These are phyloP conservation scores for Quercus cerris DNA, from an alignment of 306 rosid genomes.

Conservation along the genomic window DNA sequence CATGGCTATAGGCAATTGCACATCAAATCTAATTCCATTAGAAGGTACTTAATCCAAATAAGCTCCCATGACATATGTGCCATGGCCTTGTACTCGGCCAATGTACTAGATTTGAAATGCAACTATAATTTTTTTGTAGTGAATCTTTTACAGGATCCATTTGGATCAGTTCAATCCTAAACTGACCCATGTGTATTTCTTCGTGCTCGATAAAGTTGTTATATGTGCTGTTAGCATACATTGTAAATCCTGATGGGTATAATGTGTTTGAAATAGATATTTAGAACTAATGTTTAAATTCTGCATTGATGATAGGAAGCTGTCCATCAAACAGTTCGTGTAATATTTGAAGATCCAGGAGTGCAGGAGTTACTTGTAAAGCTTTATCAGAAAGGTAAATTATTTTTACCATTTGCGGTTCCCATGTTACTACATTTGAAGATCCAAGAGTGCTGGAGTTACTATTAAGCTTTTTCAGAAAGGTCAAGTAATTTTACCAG, in stretches of 20 bases:
- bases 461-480: constrained; percentile 77
- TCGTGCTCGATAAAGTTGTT: not conserved
- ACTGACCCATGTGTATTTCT: not conserved
- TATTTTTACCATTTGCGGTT: not conserved
- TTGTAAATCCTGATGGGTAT: constrained; percentile 15
- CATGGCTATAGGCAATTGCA: no score
- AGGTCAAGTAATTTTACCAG: constrained; percentile 23
- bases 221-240: not conserved
- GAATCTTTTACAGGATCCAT: not conserved
- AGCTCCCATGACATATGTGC: no score
- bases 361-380: constrained; percentile 89
- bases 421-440: constrained; percentile 49
- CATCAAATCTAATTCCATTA: no score
- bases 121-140: not conserved
- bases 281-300: constrained; percentile 5
- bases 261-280: constrained; percentile 15
- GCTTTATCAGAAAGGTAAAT: constrained; percentile 66
- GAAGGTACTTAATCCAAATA: no score
- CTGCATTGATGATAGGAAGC: constrained; percentile 65
- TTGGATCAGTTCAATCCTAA: not conserved
- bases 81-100: no score
- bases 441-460: constrained; percentile 89
- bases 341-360: constrained; percentile 98
- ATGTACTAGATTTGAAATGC: not conserved
- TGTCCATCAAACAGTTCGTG: constrained; percentile 88